Percentiles rank a stretch among this genome's conserved stretches.
Evolutionary conservation across 1,139 yeast species (phyloP).

Genomic region (Kodamaea suecica): DNA sequence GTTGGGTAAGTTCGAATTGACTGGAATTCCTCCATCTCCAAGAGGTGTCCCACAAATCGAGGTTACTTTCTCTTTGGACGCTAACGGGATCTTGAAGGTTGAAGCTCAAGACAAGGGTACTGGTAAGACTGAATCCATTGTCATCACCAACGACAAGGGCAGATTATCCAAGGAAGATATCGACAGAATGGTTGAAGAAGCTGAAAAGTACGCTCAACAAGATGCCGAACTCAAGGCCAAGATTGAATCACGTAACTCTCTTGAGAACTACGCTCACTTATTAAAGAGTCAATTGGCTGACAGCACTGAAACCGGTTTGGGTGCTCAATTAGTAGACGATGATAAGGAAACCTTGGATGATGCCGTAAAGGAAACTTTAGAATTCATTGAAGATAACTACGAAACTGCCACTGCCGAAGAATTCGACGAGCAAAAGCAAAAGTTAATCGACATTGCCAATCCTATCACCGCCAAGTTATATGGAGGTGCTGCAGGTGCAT

Average conservation of each 20-base stretch:
- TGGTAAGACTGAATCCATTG: slow-evolving; percentile 83
- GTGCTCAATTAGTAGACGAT: slow-evolving; percentile 79
- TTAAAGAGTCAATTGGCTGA: slow-evolving; percentile 60
- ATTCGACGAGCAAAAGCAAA: slow-evolving; percentile 88
- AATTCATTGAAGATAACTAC: slow-evolving; percentile 86
- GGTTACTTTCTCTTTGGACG: slow-evolving; percentile 46
- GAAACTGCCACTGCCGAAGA: slow-evolving; percentile 89
- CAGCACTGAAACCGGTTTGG: slow-evolving; percentile 59
- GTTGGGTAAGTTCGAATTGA: slow-evolving; percentile 47
- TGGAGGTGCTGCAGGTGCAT: slow-evolving; percentile 47
- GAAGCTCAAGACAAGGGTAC: slow-evolving; percentile 48
- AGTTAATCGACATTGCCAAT: slow-evolving; percentile 77
- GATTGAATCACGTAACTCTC: slow-evolving; percentile 61
- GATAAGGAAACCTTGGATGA: slow-evolving; percentile 89
- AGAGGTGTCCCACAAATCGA: slow-evolving; percentile 51
- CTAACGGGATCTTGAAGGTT: slow-evolving; percentile 48
- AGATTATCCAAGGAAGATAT: slow-evolving; percentile 90
- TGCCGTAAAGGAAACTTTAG: slow-evolving; percentile 83
- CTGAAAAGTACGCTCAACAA: slow-evolving; percentile 86
- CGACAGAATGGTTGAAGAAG: slow-evolving; percentile 93
- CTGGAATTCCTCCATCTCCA: slow-evolving; percentile 50
- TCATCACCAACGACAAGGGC: slow-evolving; percentile 96
- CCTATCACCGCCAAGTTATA: slow-evolving; percentile 93
- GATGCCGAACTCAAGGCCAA: slow-evolving; percentile 77
- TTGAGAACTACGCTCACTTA: slow-evolving; percentile 47